A percentile compares a stretch with the other conserved stretches of the same genome.
These are phyloP conservation scores for Clarireedia hainanense DNA, from an alignment of 2,329 filamentous ascomycete genomes.

Conservation along the genomic window DNA sequence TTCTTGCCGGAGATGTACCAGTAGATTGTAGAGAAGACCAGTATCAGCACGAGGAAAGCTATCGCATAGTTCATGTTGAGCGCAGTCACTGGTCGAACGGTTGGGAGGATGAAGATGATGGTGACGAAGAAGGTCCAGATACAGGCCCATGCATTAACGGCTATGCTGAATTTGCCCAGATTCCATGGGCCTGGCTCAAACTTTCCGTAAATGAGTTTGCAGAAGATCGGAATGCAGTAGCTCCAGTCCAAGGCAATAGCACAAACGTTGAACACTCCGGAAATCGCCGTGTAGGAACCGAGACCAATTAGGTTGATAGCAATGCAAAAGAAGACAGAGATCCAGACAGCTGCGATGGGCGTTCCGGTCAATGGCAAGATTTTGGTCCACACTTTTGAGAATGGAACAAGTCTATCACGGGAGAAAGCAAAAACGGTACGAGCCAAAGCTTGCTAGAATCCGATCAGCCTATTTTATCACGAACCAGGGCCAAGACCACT, in stretches of 20 bases:
- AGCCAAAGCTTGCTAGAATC: slow-evolving; percentile 36
- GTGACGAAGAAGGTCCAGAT: slow-evolving; percentile 45
- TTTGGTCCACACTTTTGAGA: slow-evolving; percentile 48
- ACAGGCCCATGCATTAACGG: slow-evolving; percentile 41
- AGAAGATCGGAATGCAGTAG: slow-evolving; percentile 48
- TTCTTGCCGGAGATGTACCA: slow-evolving; percentile 39
- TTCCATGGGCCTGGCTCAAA: slow-evolving; percentile 46
- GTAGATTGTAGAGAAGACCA: slow-evolving; percentile 36
- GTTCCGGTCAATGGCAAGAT: slow-evolving; percentile 47
- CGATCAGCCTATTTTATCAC: slow-evolving; percentile 33
- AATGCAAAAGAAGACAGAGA: slow-evolving; percentile 45
- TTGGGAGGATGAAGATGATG: slow-evolving; percentile 47
- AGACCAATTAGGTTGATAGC: slow-evolving; percentile 52
- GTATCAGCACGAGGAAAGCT: slow-evolving; percentile 40
- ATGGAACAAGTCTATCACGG: slow-evolving; percentile 47
- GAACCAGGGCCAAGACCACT: slow-evolving; percentile 32
- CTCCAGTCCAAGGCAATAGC: slow-evolving; percentile 48
- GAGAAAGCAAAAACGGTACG: slow-evolving; percentile 50
- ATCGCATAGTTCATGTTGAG: slow-evolving; percentile 47
- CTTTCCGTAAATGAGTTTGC: slow-evolving; percentile 41
- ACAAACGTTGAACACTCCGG: slow-evolving; percentile 46
- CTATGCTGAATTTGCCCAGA: slow-evolving; percentile 35
- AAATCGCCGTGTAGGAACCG: slow-evolving; percentile 44
- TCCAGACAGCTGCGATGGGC: slow-evolving; percentile 53
- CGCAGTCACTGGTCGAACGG: slow-evolving; percentile 37